phyloP scores from a whole-genome alignment of 2,329 filamentous ascomycete genomes.

The Neonectria hederae region DNA sequence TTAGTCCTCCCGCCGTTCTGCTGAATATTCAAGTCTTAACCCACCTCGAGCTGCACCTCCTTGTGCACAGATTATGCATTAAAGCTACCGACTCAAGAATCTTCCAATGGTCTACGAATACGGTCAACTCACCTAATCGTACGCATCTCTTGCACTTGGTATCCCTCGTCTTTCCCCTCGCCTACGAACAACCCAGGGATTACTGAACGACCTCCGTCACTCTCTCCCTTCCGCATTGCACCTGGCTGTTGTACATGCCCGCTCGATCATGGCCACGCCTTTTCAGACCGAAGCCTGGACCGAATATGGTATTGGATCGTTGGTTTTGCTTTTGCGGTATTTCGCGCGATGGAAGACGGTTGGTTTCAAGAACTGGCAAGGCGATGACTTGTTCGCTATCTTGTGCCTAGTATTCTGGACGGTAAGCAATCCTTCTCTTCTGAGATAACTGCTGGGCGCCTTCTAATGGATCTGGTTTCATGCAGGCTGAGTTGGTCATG shows the following conservation, averaged over 20 bases:
- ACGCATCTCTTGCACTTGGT: constrained; percentile 2
- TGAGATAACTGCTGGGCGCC: neutral
- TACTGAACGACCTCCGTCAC: constrained; percentile 1
- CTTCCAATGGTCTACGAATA: constrained; percentile 23
- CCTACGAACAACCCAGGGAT: neutral
- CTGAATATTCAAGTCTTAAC: constrained; percentile 5
- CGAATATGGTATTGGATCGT: constrained; percentile 52
- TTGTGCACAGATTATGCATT: constrained; percentile 7
- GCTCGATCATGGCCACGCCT: constrained; percentile 46
- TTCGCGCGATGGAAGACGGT: constrained; percentile 51
- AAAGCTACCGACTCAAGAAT: constrained; percentile 13
- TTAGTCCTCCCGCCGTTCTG: neutral
- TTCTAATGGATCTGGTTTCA: constrained; percentile 4
- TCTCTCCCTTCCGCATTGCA: neutral
- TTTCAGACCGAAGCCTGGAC: constrained; percentile 56
- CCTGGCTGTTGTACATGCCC: neutral
- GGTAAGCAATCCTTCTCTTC: constrained; percentile 33
- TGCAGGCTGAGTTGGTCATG: constrained; percentile 44
- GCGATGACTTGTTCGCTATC: constrained; percentile 55
- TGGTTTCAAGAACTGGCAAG: constrained; percentile 52
- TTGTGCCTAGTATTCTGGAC: constrained; percentile 51
- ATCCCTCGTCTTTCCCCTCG: neutral
- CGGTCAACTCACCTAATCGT: constrained; percentile 3
- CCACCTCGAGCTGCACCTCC: constrained; percentile 9
- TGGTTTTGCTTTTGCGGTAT: constrained; percentile 51